A percentile compares a stretch with the other conserved stretches of the same genome.
Evolutionary conservation across 352 stramenopile species (phyloP).

Genomic region (Peronospora destructor): DNA sequence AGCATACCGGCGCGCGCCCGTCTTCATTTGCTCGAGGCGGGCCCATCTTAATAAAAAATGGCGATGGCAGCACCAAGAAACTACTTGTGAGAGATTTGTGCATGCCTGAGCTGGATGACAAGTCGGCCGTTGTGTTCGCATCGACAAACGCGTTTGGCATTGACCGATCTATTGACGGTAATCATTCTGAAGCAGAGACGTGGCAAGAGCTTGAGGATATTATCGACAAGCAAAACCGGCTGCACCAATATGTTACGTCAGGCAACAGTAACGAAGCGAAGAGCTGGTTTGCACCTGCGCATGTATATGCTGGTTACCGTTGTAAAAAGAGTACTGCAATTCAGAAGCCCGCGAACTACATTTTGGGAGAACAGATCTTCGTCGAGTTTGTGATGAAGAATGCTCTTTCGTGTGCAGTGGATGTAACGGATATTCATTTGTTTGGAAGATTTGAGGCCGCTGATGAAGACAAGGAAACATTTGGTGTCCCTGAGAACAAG

Average conservation of each 20-base stretch:
- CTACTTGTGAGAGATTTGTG: constrained; percentile 64
- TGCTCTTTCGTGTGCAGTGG: constrained; percentile 71
- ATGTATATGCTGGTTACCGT: constrained; percentile 51
- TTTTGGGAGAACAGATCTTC: constrained; percentile 70
- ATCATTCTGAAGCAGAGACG: constrained; percentile 37
- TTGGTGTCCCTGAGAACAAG: constrained; percentile 43
- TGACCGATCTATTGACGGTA: constrained; percentile 64
- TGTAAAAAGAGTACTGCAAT: constrained; percentile 39
- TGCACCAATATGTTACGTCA: constrained; percentile 50
- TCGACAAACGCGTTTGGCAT: constrained; percentile 66
- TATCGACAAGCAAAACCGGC: constrained; percentile 51
- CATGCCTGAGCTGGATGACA: constrained; percentile 81
- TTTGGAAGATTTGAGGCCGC: constrained; percentile 60
- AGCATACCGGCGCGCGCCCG: constrained; percentile 14
- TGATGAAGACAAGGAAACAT: constrained; percentile 17
- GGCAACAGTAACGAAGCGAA: constrained; percentile 14
- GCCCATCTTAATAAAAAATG: constrained; percentile 25
- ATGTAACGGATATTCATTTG: constrained; percentile 75
- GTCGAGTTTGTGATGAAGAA: constrained; percentile 88
- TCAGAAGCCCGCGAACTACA: constrained; percentile 55
- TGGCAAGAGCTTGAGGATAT: constrained; percentile 58
- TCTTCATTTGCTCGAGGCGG: constrained; percentile 20
- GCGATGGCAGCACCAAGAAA: constrained; percentile 37
- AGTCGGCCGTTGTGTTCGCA: constrained; percentile 74
- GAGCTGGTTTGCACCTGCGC: constrained; percentile 47